Evolutionary conservation across 2,329 filamentous ascomycete genomes (phyloP).

Genomic region (Fusarium phyllophilum): DNA sequence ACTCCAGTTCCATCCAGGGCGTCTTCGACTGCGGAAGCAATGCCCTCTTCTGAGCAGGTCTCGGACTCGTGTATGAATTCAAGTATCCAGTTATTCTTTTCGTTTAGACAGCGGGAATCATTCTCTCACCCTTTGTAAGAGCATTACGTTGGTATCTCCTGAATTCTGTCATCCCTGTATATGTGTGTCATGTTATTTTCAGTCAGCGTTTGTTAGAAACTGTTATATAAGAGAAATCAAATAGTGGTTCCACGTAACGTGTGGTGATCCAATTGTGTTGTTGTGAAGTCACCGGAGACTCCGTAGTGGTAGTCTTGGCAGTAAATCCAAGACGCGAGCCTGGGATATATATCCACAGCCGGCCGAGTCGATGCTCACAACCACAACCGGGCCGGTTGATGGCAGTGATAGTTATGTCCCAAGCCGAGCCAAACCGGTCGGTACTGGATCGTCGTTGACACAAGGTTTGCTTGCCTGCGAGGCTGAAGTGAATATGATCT

Average conservation of each 20-base stretch:
- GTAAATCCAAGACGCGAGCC: slow-evolving; percentile 20
- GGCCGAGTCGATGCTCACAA: slow-evolving; percentile 9
- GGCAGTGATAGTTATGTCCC: neutral
- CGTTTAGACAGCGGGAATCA: slow-evolving; percentile 26
- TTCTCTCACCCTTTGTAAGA: slow-evolving; percentile 26
- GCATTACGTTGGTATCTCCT: slow-evolving; percentile 20
- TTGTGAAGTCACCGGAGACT: slow-evolving; percentile 26
- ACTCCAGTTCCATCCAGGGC: slow-evolving; percentile 43
- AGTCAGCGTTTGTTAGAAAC: slow-evolving; percentile 25
- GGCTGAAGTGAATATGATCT: slow-evolving; percentile 9
- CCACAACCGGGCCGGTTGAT: slow-evolving; percentile 18
- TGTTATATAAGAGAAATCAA: slow-evolving; percentile 46
- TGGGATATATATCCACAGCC: slow-evolving; percentile 31
- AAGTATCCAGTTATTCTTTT: slow-evolving; percentile 22
- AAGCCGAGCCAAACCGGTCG: slow-evolving; percentile 19
- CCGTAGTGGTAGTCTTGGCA: slow-evolving; percentile 34
- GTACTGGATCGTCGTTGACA: slow-evolving; percentile 45
- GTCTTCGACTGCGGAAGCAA: slow-evolving; percentile 50
- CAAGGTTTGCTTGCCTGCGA: slow-evolving; percentile 41
- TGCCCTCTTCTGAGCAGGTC: slow-evolving; percentile 45
- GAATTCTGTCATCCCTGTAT: slow-evolving; percentile 32
- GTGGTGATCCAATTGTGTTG: slow-evolving; percentile 21
- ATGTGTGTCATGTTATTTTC: slow-evolving; percentile 41
- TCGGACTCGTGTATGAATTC: slow-evolving; percentile 13
- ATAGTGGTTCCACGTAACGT: slow-evolving; percentile 36